Conservation (phyloP, 257 asterid species). For the Fraxinus excelsior region DNA sequence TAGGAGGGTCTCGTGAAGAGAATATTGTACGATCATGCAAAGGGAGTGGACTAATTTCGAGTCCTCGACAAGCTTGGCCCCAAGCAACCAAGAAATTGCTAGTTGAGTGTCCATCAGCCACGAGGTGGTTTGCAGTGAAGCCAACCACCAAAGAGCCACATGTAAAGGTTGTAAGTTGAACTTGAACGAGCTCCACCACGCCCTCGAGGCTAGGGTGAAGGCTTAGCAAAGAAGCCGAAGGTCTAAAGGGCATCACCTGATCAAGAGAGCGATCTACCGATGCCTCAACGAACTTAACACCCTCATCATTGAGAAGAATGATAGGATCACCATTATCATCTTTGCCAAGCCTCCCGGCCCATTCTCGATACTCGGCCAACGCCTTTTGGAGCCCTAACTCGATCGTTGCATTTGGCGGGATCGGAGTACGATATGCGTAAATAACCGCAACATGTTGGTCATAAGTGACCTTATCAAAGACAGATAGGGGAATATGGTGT, state of each 20-base stretch:
- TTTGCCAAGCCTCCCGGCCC: conserved; percentile 77
- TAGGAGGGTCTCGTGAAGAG: conserved; percentile 59
- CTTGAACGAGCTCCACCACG: conserved; percentile 65
- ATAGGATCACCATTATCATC: conserved; percentile 43
- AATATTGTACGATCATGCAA: conserved; percentile 59
- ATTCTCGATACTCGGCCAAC: conserved; percentile 54
- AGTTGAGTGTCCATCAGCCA: conserved; percentile 74
- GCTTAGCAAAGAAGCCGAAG: conserved; percentile 53
- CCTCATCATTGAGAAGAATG: conserved; percentile 64
- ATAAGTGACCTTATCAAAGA: conserved; percentile 69
- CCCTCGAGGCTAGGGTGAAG: conserved; percentile 67
- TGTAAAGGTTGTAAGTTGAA: conserved; percentile 70
- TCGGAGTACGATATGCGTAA: conserved; percentile 78
- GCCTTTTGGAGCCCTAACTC: conserved; percentile 70
- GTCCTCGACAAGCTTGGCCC: conserved; percentile 73
- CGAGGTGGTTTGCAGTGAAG: conserved; percentile 73
- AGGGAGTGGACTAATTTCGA: conserved; percentile 47
- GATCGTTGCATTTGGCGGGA: conserved; percentile 47
- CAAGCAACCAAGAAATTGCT: conserved; percentile 80
- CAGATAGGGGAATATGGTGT: conserved; percentile 49
- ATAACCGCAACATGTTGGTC: conserved; percentile 73
- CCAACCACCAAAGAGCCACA: conserved; percentile 88
- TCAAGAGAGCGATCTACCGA: conserved; percentile 52
- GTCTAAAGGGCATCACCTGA: conserved; percentile 38
- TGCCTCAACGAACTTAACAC: conserved; percentile 81